phyloP scores from a whole-genome alignment of 306 rosid species.

The Coriaria nepalensis region DNA sequence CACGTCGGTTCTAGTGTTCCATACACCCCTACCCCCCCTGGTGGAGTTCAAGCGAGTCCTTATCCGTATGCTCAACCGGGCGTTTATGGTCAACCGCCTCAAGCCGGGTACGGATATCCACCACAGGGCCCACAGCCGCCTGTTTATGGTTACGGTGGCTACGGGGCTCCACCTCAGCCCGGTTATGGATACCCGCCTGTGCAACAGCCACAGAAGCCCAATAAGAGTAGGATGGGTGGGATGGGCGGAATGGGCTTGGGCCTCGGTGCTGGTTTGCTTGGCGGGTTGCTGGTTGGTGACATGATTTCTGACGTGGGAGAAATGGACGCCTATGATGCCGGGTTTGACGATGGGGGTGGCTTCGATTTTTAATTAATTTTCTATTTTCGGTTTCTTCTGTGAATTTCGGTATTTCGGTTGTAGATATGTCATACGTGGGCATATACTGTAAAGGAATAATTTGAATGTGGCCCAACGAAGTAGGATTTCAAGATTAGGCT shows the following conservation, averaged over 20 bases:
- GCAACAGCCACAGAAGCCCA: constrained; percentile 6
- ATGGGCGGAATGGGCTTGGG: constrained; percentile 25
- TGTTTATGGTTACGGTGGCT: too few relatives aligned
- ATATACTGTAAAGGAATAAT: too few relatives aligned
- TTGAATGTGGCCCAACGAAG: too few relatives aligned
- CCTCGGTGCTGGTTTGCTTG: constrained; percentile 35
- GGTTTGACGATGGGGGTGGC: constrained; percentile 3
- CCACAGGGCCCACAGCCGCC: neutral
- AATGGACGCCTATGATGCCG: constrained; percentile 8
- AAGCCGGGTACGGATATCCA: constrained; percentile 20
- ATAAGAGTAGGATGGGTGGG: constrained; percentile 19
- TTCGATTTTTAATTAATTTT: too few relatives aligned
- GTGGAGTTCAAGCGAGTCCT: too few relatives aligned
- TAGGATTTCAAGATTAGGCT: too few relatives aligned
- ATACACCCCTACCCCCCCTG: constrained; percentile 11
- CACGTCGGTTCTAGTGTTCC: constrained; percentile 19
- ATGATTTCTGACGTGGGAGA: constrained; percentile 23
- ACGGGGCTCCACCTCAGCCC: constrained; percentile 5
- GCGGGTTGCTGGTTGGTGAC: constrained; percentile 40
- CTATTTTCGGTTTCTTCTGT: too few relatives aligned
- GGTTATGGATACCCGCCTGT: constrained; percentile 12
- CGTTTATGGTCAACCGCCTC: neutral
- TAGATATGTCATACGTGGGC: too few relatives aligned
- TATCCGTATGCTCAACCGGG: too few relatives aligned
- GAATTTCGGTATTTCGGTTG: too few relatives aligned